Conservation (phyloP, 2,329 filamentous ascomycete genomes). For the Colletotrichum acutatum region DNA sequence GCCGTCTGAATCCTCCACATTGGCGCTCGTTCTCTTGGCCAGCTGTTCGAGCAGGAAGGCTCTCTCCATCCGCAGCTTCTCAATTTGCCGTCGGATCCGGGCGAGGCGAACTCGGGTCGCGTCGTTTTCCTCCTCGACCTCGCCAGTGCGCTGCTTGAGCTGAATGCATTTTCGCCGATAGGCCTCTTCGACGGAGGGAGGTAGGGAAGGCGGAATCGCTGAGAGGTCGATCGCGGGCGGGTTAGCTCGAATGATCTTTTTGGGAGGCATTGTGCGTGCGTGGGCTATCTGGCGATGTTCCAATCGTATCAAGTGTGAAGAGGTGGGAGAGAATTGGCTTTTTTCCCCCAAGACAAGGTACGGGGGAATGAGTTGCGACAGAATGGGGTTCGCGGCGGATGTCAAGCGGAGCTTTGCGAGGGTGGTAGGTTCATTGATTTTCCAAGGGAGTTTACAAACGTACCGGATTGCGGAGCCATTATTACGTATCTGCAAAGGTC, state of each 20-base stretch:
- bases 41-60: conserved; percentile 81
- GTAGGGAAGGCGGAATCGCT: conserved; percentile 70
- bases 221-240: conserved; percentile 45
- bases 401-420: conserved; percentile 34
- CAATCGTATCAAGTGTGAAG: background rate
- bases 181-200: conserved; percentile 93
- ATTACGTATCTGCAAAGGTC: conserved; percentile 10
- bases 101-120: conserved; percentile 81
- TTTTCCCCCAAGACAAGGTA: conserved; percentile 9
- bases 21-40: conserved; percentile 77
- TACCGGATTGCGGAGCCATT: conserved; percentile 37
- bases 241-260: conserved; percentile 52
- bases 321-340: conserved; percentile 1
- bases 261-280: conserved; percentile 46
- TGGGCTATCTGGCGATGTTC: background rate
- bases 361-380: conserved; percentile 18
- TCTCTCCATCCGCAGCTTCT: conserved; percentile 90
- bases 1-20: conserved; percentile 82
- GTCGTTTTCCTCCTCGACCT: conserved; percentile 93
- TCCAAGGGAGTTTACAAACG: conserved; percentile 27
- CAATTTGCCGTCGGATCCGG: conserved; percentile 84
- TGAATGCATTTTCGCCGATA: conserved; percentile 98
- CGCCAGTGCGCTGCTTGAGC: conserved; percentile 88
- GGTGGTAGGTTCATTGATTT: conserved; percentile 16
- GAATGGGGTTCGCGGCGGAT: conserved; percentile 33